phyloP scores from a whole-genome alignment of 805 yeast species.

The Kodamaea neixiangensis region DNA sequence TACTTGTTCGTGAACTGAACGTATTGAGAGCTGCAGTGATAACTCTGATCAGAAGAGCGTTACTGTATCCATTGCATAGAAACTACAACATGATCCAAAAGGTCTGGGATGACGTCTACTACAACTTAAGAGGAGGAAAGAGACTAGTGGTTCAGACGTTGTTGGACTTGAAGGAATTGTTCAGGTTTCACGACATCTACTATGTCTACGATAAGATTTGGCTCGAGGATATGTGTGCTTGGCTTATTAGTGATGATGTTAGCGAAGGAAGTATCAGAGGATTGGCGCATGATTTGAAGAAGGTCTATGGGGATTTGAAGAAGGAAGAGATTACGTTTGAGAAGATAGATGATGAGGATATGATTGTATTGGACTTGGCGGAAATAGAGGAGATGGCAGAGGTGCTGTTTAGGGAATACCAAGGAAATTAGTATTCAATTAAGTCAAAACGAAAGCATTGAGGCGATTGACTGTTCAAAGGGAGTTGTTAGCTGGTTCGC shows the following conservation, averaged over 20 bases:
- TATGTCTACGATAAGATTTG: constrained; percentile 79
- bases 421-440: not conserved
- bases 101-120: constrained; percentile 77
- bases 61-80: constrained; percentile 80
- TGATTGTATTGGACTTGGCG: constrained; percentile 46
- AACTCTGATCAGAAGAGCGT: constrained; percentile 69
- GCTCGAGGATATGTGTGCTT: constrained; percentile 74
- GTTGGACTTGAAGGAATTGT: constrained; percentile 65
- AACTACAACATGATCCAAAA: constrained; percentile 57
- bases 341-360: constrained; percentile 40
- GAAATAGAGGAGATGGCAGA: constrained; percentile 66
- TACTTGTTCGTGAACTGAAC: constrained; percentile 33
- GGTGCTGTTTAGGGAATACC: constrained; percentile 24
- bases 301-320: constrained; percentile 36
- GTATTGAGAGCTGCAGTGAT: constrained; percentile 56
- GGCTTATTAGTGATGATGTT: constrained; percentile 66
- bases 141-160: constrained; percentile 61
- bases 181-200: constrained; percentile 80
- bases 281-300: constrained; percentile 65
- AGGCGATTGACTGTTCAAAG: too few relatives aligned
- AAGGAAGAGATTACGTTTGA: constrained; percentile 59
- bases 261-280: constrained; percentile 59
- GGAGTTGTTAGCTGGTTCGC: too few relatives aligned
- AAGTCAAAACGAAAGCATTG: too few relatives aligned
- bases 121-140: constrained; percentile 67